These are phyloP conservation scores for Penicillium capsulatum DNA, from an alignment of 2,329 filamentous ascomycete species.

Conservation along the genomic window DNA sequence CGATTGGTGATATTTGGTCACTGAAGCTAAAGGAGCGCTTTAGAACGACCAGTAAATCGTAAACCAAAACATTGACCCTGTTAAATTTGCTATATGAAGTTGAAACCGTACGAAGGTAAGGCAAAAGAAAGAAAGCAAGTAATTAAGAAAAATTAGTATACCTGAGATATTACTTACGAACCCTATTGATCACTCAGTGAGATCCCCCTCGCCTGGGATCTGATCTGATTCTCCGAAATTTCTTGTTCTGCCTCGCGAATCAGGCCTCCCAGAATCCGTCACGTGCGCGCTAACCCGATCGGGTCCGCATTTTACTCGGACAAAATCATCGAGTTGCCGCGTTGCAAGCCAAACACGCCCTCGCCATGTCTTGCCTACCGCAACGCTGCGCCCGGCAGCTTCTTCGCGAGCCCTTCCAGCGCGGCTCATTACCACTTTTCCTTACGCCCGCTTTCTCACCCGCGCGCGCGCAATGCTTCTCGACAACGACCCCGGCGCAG, in stretches of 20 bases:
- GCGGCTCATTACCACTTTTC: constrained; percentile 63
- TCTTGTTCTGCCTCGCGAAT: neutral
- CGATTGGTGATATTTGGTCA: too few relatives aligned
- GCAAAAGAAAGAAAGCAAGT: too few relatives aligned
- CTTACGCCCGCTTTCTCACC: constrained; percentile 65
- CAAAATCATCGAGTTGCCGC: constrained; percentile 34
- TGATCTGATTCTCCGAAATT: too few relatives aligned
- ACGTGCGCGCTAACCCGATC: constrained; percentile 20
- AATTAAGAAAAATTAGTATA: too few relatives aligned
- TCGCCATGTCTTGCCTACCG: constrained; percentile 61
- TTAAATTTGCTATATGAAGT: too few relatives aligned
- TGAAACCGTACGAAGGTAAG: too few relatives aligned
- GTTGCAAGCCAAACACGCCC: constrained; percentile 22
- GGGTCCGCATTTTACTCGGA: constrained; percentile 17
- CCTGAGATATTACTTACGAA: too few relatives aligned
- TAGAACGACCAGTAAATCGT: too few relatives aligned
- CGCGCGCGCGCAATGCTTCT: constrained; percentile 58
- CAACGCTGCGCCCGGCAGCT: constrained; percentile 58
- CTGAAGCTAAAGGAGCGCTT: too few relatives aligned
- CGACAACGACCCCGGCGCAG: constrained; percentile 59
- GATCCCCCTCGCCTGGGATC: too few relatives aligned
- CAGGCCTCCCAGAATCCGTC: constrained; percentile 9
- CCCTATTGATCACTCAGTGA: too few relatives aligned
- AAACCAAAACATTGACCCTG: too few relatives aligned
- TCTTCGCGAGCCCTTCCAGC: constrained; percentile 44